Percentiles rank a stretch among this genome's conserved stretches.
phyloP scores from a whole-genome alignment of 257 asterid species.

The Ligustrum vulgare region DNA sequence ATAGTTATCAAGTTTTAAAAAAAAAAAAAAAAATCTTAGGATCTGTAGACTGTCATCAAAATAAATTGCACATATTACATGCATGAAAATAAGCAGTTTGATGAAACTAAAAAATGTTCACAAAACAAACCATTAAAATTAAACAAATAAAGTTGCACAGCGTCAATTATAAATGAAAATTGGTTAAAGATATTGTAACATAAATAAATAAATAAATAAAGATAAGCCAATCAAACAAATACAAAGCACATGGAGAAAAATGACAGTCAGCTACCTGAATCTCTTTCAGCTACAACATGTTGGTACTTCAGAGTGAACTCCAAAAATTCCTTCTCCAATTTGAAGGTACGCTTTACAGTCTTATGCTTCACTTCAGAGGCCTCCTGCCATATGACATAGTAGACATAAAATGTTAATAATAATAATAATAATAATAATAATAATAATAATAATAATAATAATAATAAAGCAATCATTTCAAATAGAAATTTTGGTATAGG shows the following conservation, averaged over 20 bases:
- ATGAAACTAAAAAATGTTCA: constrained; percentile 12
- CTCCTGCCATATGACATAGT: constrained; percentile 44
- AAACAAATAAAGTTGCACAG: not conserved
- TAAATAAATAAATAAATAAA: not conserved
- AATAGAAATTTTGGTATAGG: not conserved
- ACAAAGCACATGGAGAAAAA: constrained; percentile 16
- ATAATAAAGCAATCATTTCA: constrained; percentile 5
- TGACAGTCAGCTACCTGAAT: constrained; percentile 67
- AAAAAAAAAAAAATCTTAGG: not conserved
- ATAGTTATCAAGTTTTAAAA: constrained; percentile 5
- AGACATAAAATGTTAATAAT: constrained; percentile 4
- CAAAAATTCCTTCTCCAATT: constrained; percentile 84
- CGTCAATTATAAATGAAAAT: not conserved
- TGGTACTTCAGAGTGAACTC: constrained; percentile 89
- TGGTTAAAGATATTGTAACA: not conserved
- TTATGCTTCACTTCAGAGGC: constrained; percentile 81
- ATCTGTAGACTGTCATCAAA: not conserved
- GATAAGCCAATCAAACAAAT: constrained; percentile 17
- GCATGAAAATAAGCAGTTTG: constrained; percentile 1
- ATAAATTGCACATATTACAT: constrained; percentile 1
- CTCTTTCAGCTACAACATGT: constrained; percentile 86
- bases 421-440: too few relatives aligned
- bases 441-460: not conserved
- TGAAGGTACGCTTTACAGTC: constrained; percentile 61
- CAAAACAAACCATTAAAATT: not conserved